Evolutionary conservation across 495 filamentous ascomycete species (phyloP), one percentile per base, ranked within the genome.

Genomic region (Hypomontagnella submonticulosa): DNA sequence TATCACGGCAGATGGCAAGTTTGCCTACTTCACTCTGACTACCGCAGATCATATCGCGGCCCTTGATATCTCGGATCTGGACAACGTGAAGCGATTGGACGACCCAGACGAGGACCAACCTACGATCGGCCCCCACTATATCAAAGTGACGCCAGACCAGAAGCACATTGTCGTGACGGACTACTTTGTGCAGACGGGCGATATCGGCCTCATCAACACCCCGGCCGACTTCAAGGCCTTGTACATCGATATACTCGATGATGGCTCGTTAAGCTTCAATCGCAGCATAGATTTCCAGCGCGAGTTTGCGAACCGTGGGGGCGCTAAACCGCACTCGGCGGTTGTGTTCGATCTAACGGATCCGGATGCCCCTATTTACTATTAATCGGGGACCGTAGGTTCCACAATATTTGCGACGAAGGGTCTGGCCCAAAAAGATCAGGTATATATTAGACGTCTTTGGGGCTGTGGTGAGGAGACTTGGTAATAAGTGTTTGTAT

Each of bases 101-200:
- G 75, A 88, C 62, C 86, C 85, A 0, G 74, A 84, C 63, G 82
- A 83, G 69, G 73, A 76, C 37, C 86, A 89, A 63, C 84, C 84
- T 19, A 85, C 81, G 55, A 79, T 86, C 49, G 85, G 87, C 5
- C 86, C 87, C 0, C 87, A 89, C 73, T 87, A 87, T 60, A 75
- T 88, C 74, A 88, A 88, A 76, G 78, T 89, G 66, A 83, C 85
- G 7, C 87, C 86, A 0, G 87, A 88, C 69, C 83, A 87, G 75
- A 84, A 84, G 76, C 84, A 89, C 67, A 61, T 88, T 41, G 75
- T 88, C 7, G 85, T 88, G 33, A 86, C 81, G 9, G 87, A 87
- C 52, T 89, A 89, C 76, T 89, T 89, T 63, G 81, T 89, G 1
- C 87, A 89, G 74, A 85, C 85, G 4, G 85, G 85, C 33, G 79